These are phyloP conservation scores for Starmerella roubikii DNA, from an alignment of 805 yeast genomes.

Conservation along the genomic window DNA sequence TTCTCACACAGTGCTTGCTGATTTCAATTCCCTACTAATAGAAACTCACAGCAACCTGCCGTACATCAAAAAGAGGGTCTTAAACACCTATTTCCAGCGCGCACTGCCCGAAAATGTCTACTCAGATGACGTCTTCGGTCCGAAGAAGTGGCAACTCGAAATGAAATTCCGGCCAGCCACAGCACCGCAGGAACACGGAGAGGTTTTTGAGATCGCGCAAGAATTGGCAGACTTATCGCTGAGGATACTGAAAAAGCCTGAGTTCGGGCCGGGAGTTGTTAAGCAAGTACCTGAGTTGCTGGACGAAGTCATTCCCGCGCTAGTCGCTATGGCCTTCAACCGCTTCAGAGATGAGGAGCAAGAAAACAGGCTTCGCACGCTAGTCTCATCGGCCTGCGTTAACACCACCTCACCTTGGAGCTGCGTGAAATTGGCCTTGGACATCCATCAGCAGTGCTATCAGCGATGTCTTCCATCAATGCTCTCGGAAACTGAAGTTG, in stretches of 20 bases:
- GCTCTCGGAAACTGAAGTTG: neutral
- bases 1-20: too few relatives aligned
- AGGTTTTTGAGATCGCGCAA: neutral
- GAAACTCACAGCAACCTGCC: neutral
- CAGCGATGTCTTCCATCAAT: neutral
- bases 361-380: neutral
- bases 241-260: neutral
- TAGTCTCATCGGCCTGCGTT: neutral
- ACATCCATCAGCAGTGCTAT: neutral
- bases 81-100: neutral
- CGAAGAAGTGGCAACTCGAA: neutral
- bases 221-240: neutral
- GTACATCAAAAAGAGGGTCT: neutral
- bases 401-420: too few relatives aligned
- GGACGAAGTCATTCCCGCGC: neutral
- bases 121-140: neutral
- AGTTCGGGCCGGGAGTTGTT: constrained; percentile 6
- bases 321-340: neutral
- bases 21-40: too few relatives aligned
- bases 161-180: neutral
- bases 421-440: neutral
- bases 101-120: neutral
- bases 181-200: neutral
- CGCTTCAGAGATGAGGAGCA: neutral
- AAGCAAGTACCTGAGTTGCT: constrained; percentile 3